phyloP scores from a whole-genome alignment of 371 early-diverging fungal species.

The Caulochytrium protostelioides region DNA sequence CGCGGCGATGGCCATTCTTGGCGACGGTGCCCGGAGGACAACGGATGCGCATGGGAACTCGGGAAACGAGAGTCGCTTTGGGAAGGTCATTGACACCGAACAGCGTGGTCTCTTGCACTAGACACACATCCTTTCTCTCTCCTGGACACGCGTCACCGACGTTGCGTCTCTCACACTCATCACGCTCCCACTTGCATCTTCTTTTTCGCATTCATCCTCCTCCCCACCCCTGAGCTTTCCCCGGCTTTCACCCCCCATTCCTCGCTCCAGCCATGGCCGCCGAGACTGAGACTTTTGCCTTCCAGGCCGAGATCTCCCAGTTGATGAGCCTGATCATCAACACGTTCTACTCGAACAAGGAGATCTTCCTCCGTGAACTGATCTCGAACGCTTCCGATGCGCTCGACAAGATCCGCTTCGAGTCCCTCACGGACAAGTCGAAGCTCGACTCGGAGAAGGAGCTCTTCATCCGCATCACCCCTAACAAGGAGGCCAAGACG shows the following conservation, averaged over 20 bases:
- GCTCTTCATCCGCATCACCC: constrained; percentile 62
- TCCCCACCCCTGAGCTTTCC: background rate
- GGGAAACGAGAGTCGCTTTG: too few species aligned
- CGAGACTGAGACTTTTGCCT: constrained; percentile 43
- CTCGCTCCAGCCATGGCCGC: too few species aligned
- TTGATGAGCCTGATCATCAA: constrained; percentile 83
- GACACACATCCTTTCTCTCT: too few species aligned
- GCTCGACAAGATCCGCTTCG: constrained; percentile 76
- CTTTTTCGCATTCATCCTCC: background rate
- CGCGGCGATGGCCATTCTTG: too few species aligned
- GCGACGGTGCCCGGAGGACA: too few species aligned
- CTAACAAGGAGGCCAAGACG: constrained; percentile 50
- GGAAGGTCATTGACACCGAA: too few species aligned
- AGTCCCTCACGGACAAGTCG: constrained; percentile 55
- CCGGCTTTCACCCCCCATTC: constrained; percentile 1
- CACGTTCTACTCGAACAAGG: constrained; percentile 77
- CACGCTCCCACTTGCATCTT: too few species aligned
- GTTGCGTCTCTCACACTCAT: too few species aligned
- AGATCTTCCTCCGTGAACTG: constrained; percentile 84
- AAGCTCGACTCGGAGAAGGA: constrained; percentile 54
- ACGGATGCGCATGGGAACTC: too few species aligned
- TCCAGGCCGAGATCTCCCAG: constrained; percentile 86
- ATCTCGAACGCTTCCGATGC: constrained; percentile 93
- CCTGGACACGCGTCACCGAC: too few species aligned
- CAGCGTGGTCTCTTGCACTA: too few species aligned